Evolutionary conservation across 371 early-diverging fungal genomes (phyloP).

Genomic region (Syncephalastrum contaminatum): DNA sequence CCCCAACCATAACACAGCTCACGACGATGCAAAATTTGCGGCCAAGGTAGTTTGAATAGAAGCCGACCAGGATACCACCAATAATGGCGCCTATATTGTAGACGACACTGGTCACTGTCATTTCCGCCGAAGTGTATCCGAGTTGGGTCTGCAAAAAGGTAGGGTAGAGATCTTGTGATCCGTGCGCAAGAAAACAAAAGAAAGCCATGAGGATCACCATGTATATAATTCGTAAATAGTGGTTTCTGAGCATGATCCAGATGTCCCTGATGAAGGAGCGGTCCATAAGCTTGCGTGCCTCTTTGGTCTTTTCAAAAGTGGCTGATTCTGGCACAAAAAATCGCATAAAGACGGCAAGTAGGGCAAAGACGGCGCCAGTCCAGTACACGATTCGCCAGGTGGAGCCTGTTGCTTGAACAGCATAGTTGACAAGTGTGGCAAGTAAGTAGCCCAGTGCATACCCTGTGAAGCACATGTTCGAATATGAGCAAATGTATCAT

Average conservation of each 20-base stretch:
- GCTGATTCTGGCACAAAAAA: conserved; percentile 68
- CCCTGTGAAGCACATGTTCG: conserved; percentile 16
- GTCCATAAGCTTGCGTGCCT: conserved; percentile 31
- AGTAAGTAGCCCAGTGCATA: conserved; percentile 69
- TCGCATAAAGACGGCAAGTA: conserved; percentile 57
- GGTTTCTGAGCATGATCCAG: conserved; percentile 43
- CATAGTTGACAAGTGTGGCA: conserved; percentile 61
- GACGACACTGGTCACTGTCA: conserved; percentile 61
- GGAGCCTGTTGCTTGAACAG: conserved; percentile 39
- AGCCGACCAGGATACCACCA: conserved; percentile 66
- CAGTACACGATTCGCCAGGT: conserved; percentile 75
- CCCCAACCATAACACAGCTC: conserved; percentile 52
- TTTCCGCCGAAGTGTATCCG: conserved; percentile 49
- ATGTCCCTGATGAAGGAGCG: conserved; percentile 40
- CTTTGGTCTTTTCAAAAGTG: conserved; percentile 46
- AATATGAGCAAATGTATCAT: too few relatives aligned
- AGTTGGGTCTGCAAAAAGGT: conserved; percentile 62
- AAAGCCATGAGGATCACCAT: conserved; percentile 60
- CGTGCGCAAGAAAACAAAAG: conserved; percentile 71
- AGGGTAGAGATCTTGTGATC: conserved; percentile 73
- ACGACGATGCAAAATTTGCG: conserved; percentile 54
- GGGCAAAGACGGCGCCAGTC: conserved; percentile 64
- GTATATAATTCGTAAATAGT: conserved; percentile 62
- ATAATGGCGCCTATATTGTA: conserved; percentile 68
- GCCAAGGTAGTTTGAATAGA: conserved; percentile 66